Base-by-base conservation (phyloP, 352 stramenopile species). In the Phytophthora citrophthora region DNA sequence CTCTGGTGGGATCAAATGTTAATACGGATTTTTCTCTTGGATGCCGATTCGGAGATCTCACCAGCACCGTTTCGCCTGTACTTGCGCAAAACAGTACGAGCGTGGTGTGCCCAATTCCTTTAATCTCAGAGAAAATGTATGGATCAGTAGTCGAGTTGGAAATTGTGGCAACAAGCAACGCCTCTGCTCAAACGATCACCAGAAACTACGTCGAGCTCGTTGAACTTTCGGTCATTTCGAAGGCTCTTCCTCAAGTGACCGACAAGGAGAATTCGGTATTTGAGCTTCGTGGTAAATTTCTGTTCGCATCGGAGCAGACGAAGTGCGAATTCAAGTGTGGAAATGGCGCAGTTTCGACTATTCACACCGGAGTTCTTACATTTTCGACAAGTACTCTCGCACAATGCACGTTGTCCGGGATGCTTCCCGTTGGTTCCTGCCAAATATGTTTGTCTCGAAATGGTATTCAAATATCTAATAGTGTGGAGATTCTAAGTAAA, bases 221-320 rank as follows among this genome's bases (percentile, higher is more conserved):
- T 45, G 55, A 68, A 27, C 39, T 48, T 6, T 78, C 70, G 0
- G n/a, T 70, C 10, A 76, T 78, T 43, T 57, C 49, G 18, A 70
- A 36, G 23, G 53, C 60, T 38, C 12, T 29, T 38, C 66, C 52
- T 38, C 20, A 43, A 61, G 23, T 13, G 15, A 31, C 23, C 5
- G 23, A 56, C n/a, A 56, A 39, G 16, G 32, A 41, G 32, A 69
- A 38, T 8, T 52, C 48, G 40, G 27, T 36, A 15, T 78, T 82
- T 16, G 29, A 70, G 40, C 39, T 85, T 15, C 50, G 70, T 54
- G 76, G 76, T 4, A 38, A 15, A 2, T 85, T 82, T 50, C 39
- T 27, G 16, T 72, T 76, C 38, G 29, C 54, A 8, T 70, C 61
- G 11, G 54, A 65, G 40, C 32, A 56, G 16, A 52, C 57, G 7